Percentiles rank a stretch among this genome's conserved stretches.
Evolutionary conservation across 257 asterid species (phyloP).

Genomic region (Przewalskia tangutica): DNA sequence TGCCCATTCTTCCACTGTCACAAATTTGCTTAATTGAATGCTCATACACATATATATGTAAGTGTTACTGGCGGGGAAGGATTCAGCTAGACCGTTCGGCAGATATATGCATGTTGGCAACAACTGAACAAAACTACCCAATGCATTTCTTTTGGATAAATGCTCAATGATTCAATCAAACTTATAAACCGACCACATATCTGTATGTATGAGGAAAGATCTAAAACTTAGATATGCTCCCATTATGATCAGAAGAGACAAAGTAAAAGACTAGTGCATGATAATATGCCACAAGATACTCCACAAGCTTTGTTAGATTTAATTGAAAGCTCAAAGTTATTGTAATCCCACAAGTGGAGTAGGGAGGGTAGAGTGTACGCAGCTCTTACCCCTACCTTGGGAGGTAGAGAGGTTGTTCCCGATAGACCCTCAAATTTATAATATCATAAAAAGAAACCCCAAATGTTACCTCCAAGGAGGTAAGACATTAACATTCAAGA

Average conservation of each 20-base stretch:
- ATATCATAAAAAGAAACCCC: background rate
- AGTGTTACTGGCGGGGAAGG: constrained; percentile 1
- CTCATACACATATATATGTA: background rate
- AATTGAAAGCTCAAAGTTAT: background rate
- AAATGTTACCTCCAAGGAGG: background rate
- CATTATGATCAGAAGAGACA: background rate
- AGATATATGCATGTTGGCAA: background rate
- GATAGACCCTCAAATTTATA: background rate
- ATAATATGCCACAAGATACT: background rate
- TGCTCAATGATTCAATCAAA: background rate
- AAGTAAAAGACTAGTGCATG: background rate
- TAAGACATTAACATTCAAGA: background rate
- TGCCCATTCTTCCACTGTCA: background rate
- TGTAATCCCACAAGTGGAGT: too few relatives aligned
- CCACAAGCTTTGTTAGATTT: background rate
- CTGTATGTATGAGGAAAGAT: background rate
- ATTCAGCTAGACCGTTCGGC: background rate
- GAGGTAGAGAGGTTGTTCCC: too few relatives aligned
- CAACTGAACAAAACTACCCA: background rate
- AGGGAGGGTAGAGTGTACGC: too few relatives aligned
- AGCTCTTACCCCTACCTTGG: too few relatives aligned
- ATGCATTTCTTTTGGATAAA: background rate
- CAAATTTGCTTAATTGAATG: background rate
- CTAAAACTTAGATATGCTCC: background rate
- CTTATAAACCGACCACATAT: background rate